phyloP scores from a whole-genome alignment of 257 asterid genomes.

The Lycium barbarum region DNA sequence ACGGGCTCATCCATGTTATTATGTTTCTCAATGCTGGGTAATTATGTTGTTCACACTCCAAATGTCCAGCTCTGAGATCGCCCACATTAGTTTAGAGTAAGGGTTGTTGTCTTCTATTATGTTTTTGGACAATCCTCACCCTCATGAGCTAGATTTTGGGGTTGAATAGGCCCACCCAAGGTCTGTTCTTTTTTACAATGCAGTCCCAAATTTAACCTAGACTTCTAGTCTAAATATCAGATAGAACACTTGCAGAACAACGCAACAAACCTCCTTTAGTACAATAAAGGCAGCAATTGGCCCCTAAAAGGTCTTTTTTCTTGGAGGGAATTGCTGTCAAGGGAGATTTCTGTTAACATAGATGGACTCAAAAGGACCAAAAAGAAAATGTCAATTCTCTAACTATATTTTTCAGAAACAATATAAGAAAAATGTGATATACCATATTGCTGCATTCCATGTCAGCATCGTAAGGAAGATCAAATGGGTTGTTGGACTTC shows the following conservation, averaged over 20 bases:
- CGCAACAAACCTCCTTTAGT: background rate
- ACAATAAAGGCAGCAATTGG: conserved; percentile 20
- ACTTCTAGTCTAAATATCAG: conserved; percentile 9
- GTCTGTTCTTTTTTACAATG: background rate
- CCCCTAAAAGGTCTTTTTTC: conserved; percentile 3
- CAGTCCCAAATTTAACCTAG: background rate
- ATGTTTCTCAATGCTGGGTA: background rate
- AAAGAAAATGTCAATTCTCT: background rate
- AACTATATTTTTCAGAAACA: conserved; percentile 22
- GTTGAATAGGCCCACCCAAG: background rate
- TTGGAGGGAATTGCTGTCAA: conserved; percentile 4
- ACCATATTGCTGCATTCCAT: conserved; percentile 63
- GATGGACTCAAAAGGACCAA: background rate
- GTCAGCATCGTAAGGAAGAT: conserved; percentile 69
- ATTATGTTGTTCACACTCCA: background rate
- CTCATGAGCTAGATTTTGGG: background rate
- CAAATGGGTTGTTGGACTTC: conserved; percentile 80
- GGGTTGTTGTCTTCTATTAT: background rate
- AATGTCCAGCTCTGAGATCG: background rate
- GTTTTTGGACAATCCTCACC: conserved; percentile 23
- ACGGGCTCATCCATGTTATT: background rate
- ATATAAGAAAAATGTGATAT: conserved; percentile 33
- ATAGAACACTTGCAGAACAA: conserved; percentile 4
- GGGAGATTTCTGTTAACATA: background rate
- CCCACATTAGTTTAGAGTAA: background rate